Base-by-base conservation (phyloP, 2,329 filamentous ascomycete species). In the Pseudocercospora musae region DNA sequence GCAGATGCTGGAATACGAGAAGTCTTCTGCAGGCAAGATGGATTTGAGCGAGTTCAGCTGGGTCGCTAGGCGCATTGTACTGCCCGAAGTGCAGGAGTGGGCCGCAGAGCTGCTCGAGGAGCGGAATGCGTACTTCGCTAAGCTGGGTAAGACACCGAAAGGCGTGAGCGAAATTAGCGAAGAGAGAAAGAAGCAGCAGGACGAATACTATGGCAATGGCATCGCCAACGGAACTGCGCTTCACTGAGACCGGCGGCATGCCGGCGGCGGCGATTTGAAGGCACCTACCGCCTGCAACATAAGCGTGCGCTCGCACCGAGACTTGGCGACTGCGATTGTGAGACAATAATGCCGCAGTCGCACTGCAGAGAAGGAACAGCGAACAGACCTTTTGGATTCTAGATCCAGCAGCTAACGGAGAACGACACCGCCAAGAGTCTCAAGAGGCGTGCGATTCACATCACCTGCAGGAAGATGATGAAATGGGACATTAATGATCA, bases 1-100 rank as follows among this genome's bases (percentile, higher is more conserved):
- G 73, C 95, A 99, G 80, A 97, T 97, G 90, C 81, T 96, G 29
- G 95, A 99, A 77, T 99, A 99, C 73, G 95, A 99, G 84, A 88
- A 89, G 71, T 18, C 27, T n/a, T 79, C 86, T 55, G 78, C 87
- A 59, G 85, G 86, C 27, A 78, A 80, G 66, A 76, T 92, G 42
- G 92, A 98, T 75, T 79, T 99, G 56, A 86, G 89, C 57, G 95
- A 99, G 79, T 98, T 99, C 70, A 85, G 87, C 0, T 89, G 89
- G 73, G 95, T 97, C 2, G 85, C 90, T 8, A 83, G 80, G 52
- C 86, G 85, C 70, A 89, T 98, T 68, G 82, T 84, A 59, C 81
- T 96, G 67, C 85, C 87, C 0, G 94, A 96, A 79, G 89, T 92
- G 68, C 86, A 88, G 78, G 84, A 80, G 11, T 98, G 94, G 94